Percentiles rank a stretch among this genome's conserved stretches.
phyloP scores from a whole-genome alignment of 768 basidiomycete genomes.

The Suillus bovinus region DNA sequence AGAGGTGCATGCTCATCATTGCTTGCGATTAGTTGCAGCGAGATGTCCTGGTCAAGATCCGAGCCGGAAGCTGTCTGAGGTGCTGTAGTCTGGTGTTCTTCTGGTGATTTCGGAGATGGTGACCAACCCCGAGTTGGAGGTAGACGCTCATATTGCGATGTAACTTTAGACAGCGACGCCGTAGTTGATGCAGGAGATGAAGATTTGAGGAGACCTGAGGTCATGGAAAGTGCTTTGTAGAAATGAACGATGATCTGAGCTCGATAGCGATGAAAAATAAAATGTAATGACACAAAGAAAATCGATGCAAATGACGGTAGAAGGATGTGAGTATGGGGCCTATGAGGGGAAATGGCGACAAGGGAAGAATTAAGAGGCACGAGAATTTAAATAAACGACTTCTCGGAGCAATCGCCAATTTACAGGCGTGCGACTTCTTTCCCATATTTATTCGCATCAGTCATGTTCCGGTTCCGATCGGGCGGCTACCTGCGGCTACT shows the following conservation, averaged over 20 bases:
- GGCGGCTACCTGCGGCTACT: background rate
- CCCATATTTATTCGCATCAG: background rate
- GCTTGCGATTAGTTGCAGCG: conserved; percentile 17
- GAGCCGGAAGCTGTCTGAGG: conserved; percentile 11
- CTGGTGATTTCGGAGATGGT: conserved; percentile 9
- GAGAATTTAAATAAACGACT: background rate
- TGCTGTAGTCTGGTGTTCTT: conserved; percentile 7
- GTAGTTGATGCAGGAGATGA: background rate
- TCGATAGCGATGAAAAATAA: background rate
- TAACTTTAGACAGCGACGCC: conserved; percentile 2
- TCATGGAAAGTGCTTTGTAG: conserved; percentile 5
- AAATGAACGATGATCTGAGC: background rate
- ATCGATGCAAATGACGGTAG: background rate
- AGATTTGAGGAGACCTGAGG: conserved; percentile 8
- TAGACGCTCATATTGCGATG: conserved; percentile 14
- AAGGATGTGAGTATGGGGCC: background rate
- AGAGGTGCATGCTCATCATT: background rate
- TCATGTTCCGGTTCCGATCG: background rate
- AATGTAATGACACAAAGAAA: background rate
- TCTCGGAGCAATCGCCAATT: background rate
- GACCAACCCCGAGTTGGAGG: conserved; percentile 14
- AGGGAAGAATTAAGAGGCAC: background rate
- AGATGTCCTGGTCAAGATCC: conserved; percentile 31
- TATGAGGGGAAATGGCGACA: background rate
- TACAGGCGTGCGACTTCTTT: background rate